Conservation (phyloP, 2,329 filamentous ascomycete species). For the Arthrinium puccinioides region DNA sequence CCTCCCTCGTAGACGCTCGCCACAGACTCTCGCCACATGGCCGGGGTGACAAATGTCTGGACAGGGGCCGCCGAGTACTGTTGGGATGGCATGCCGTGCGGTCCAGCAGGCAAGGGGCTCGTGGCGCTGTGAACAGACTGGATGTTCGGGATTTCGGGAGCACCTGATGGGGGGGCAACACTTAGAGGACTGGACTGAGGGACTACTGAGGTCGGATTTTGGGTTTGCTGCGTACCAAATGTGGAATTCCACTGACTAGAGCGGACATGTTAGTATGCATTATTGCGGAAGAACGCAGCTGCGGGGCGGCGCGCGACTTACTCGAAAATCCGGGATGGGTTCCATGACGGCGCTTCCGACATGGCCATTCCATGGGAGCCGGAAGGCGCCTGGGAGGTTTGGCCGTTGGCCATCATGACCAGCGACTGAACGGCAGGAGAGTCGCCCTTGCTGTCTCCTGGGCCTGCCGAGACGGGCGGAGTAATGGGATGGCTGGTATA, state of each 20-base stretch:
- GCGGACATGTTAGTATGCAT: slow-evolving; percentile 13
- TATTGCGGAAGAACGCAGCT: no score
- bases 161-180: slow-evolving; percentile 44
- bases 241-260: slow-evolving; percentile 88
- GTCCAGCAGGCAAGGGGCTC: slow-evolving; percentile 32
- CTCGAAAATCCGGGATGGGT: slow-evolving; percentile 85
- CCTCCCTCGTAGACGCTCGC: slow-evolving; percentile 62
- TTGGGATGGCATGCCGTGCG: slow-evolving; percentile 40
- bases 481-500: slow-evolving; percentile 67
- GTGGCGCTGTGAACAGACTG: slow-evolving; percentile 45
- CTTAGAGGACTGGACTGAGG: slow-evolving; percentile 45
- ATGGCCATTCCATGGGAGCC: slow-evolving; percentile 50
- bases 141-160: slow-evolving; percentile 44
- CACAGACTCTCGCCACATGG: slow-evolving; percentile 69
- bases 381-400: slow-evolving; percentile 46
- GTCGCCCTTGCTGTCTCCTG: slow-evolving; percentile 75
- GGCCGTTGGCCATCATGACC: slow-evolving; percentile 57
- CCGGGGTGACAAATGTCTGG: slow-evolving; percentile 57
- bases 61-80: slow-evolving; percentile 47
- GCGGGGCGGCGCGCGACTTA: no score
- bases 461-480: slow-evolving; percentile 68
- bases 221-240: slow-evolving; percentile 65
- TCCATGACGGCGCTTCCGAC: slow-evolving; percentile 65
- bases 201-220: slow-evolving; percentile 33
- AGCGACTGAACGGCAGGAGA: slow-evolving; percentile 68